phyloP scores from a whole-genome alignment of 208 protist species.

The Trypanosoma congolense region DNA sequence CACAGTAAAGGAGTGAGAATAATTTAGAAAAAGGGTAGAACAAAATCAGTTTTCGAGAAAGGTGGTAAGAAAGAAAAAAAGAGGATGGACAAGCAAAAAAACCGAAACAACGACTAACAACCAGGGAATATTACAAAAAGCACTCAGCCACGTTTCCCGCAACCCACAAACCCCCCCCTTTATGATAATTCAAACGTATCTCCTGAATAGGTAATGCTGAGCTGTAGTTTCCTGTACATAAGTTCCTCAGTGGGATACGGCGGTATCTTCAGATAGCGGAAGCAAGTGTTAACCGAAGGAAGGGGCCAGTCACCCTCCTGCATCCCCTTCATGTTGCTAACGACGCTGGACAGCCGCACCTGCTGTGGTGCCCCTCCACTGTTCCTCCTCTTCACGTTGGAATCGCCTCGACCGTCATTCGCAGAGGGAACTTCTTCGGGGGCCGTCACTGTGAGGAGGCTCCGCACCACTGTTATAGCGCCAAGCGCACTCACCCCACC shows the following conservation, averaged over 20 bases:
- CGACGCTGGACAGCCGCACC: constrained; percentile 3
- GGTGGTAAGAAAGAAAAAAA: background rate
- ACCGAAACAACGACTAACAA: constrained; percentile 1
- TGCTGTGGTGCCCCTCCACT: constrained; percentile 6
- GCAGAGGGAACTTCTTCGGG: constrained; percentile 2
- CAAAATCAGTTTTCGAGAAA: background rate
- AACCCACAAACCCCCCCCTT: background rate
- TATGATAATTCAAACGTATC: constrained; percentile 84
- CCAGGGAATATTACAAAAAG: background rate
- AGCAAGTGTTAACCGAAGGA: constrained; percentile 90
- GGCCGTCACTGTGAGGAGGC: constrained; percentile 35
- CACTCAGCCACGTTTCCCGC: too few relatives aligned
- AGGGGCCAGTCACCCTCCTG: constrained; percentile 67
- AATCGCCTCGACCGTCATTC: constrained; percentile 8
- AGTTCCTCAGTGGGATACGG: constrained; percentile 82
- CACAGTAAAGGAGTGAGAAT: background rate
- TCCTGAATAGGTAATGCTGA: constrained; percentile 76
- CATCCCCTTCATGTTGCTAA: background rate
- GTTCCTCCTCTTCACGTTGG: constrained; percentile 4
- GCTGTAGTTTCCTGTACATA: constrained; percentile 77
- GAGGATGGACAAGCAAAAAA: constrained; percentile 2
- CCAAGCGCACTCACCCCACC: constrained; percentile 81
- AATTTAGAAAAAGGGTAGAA: constrained; percentile 2
- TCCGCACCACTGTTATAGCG: constrained; percentile 85
- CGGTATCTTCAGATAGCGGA: constrained; percentile 87